A percentile compares a stretch with the other conserved stretches of the same genome.
Evolutionary conservation across 352 stramenopile genomes (phyloP).

Genomic region (Globisporangium nagaii): DNA sequence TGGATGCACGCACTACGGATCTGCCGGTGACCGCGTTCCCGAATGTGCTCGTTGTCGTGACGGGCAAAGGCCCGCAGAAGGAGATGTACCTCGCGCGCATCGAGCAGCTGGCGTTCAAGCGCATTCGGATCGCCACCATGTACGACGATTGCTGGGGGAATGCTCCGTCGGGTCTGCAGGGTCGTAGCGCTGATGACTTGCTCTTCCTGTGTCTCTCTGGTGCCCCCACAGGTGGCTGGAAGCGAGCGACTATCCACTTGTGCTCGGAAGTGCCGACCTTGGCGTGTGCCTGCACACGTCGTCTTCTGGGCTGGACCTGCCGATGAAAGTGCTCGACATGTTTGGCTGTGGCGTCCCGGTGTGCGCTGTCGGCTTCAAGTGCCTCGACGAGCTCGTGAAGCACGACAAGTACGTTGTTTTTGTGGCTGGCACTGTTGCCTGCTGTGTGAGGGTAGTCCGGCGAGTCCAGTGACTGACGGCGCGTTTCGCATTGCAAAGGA

Average conservation of each 20-base stretch:
- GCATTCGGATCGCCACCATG: slow-evolving; percentile 87
- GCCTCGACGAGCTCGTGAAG: slow-evolving; percentile 95
- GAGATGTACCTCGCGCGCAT: slow-evolving; percentile 88
- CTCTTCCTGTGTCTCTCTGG: background rate
- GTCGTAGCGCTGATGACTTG: background rate
- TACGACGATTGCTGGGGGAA: no score
- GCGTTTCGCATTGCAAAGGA: no score
- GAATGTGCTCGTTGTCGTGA: slow-evolving; percentile 93
- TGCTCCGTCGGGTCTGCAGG: background rate
- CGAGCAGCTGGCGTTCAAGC: slow-evolving; percentile 52
- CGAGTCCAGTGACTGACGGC: no score
- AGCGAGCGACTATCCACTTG: slow-evolving; percentile 93
- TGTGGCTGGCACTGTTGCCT: background rate
- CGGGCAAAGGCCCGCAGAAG: slow-evolving; percentile 96
- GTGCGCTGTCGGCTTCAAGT: slow-evolving; percentile 94
- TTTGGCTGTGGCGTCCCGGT: slow-evolving; percentile 97
- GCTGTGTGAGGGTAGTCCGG: no score
- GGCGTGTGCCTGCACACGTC: slow-evolving; percentile 99
- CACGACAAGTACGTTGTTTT: slow-evolving; percentile 83
- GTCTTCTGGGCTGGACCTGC: slow-evolving; percentile 97
- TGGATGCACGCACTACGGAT: slow-evolving; percentile 51
- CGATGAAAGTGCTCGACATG: slow-evolving; percentile 99
- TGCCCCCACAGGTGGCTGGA: slow-evolving; percentile 88
- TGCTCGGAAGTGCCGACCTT: slow-evolving; percentile 93
- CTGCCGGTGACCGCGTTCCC: slow-evolving; percentile 46